These are phyloP conservation scores for Leccinum pseudoinsigne DNA, from an alignment of 1,284 basidiomycete genomes.

Conservation along the genomic window DNA sequence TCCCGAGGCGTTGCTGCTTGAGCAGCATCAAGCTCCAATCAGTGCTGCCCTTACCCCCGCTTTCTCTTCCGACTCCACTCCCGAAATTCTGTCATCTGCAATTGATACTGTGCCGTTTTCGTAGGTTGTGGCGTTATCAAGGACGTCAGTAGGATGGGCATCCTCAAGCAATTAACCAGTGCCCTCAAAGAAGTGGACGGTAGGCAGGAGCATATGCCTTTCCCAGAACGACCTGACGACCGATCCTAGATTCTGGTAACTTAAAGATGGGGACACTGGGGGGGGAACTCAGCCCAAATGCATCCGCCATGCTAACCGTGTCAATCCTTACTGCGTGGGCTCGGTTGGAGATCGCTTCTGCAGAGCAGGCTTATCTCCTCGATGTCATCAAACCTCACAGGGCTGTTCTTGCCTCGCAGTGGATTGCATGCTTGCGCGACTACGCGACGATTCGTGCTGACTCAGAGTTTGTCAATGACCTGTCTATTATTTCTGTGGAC, in stretches of 20 bases:
- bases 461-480: slow-evolving; percentile 80
- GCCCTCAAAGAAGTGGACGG: slow-evolving; percentile 92
- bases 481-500: slow-evolving; percentile 69
- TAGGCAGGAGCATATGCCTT: slow-evolving; percentile 25
- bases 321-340: slow-evolving; percentile 97
- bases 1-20: slow-evolving; percentile 87
- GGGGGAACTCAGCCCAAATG: slow-evolving; percentile 85
- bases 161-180: slow-evolving; percentile 85
- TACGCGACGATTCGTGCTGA: slow-evolving; percentile 91
- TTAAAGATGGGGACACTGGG: slow-evolving; percentile 85
- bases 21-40: slow-evolving; percentile 98
- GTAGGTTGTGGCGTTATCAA: slow-evolving; percentile 96
- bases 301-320: slow-evolving; percentile 92
- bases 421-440: slow-evolving; percentile 89
- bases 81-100: slow-evolving; percentile 92
- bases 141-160: slow-evolving; percentile 90
- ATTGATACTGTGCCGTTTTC: slow-evolving; percentile 87
- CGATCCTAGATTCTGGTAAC: slow-evolving; percentile 70
- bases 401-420: slow-evolving; percentile 74
- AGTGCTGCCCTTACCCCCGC: slow-evolving; percentile 98
- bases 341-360: slow-evolving; percentile 82
- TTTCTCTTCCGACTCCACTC: slow-evolving; percentile 92
- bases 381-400: slow-evolving; percentile 86
- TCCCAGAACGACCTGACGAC: slow-evolving; percentile 13
- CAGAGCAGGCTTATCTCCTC: slow-evolving; percentile 74